Conservation (phyloP, 1,284 basidiomycete species). For the Salmacisia buchloeana region DNA sequence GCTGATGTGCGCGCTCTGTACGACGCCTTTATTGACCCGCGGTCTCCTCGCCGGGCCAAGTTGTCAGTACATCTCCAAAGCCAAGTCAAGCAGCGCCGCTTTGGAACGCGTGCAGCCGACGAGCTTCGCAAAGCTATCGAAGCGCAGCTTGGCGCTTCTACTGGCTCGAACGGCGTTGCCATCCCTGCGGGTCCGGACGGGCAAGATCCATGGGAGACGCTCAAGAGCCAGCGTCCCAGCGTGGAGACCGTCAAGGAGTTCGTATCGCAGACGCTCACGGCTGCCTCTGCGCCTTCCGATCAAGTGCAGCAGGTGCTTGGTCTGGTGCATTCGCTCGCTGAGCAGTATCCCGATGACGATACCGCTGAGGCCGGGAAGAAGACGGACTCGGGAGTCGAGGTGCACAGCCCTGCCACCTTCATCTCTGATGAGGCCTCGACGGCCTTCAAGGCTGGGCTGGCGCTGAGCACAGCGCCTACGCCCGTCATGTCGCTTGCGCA, state of each 20-base stretch:
- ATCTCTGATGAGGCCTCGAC: conserved; percentile 62
- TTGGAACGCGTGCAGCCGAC: conserved; percentile 64
- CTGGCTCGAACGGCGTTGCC: conserved; percentile 51
- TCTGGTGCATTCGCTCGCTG: conserved; percentile 61
- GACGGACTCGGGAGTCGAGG: neutral
- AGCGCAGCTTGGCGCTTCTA: too few species aligned
- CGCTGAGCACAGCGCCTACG: conserved; percentile 52
- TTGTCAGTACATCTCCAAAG: conserved; percentile 32
- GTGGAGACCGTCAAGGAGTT: conserved; percentile 39
- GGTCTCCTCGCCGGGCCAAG: conserved; percentile 29
- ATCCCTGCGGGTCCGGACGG: conserved; percentile 56
- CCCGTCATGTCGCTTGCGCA: conserved; percentile 46
- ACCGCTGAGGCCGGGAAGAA: conserved; percentile 48
- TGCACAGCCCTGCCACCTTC: conserved; percentile 44
- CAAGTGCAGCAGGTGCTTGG: conserved; percentile 57
- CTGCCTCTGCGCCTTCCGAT: conserved; percentile 49
- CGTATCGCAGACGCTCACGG: conserved; percentile 42
- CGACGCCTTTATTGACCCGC: conserved; percentile 61
- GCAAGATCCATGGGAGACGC: conserved; percentile 49
- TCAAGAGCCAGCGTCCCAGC: conserved; percentile 57
- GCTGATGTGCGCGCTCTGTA: conserved; percentile 73
- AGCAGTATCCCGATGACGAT: conserved; percentile 55
- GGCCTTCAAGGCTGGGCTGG: conserved; percentile 65
- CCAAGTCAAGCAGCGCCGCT: conserved; percentile 60
- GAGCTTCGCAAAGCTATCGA: conserved; percentile 62